Base-by-base conservation (phyloP, 169 alveolate genomes). In the Cryptosporidium muris region DNA sequence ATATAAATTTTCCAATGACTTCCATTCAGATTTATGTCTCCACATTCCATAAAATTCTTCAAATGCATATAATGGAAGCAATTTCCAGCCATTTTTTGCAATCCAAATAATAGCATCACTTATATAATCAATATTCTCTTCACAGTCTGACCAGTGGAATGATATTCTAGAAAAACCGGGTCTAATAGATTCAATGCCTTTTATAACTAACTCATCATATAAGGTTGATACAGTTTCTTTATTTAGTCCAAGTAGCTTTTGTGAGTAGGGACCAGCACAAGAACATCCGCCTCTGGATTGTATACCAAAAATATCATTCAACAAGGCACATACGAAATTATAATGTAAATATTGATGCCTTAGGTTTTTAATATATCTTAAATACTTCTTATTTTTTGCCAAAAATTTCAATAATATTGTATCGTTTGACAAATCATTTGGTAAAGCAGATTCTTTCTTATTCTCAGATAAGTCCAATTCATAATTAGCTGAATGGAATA, bases 221-320 rank as follows among this genome's bases (percentile, higher is more conserved):
- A 91, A 67, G 66, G 91, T 91, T 81, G 90, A 82, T 45, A 92
- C 80, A 37, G 88, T 88, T n/a, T 81, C 88, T 16, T 89, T 80
- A 60, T 90, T 90, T 51, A 93, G 90, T 36, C 97, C 97, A 42
- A 96, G 81, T 38, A 95, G 88, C 52, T 65, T 68, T 53, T 94
- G 95, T 1, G 96, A 96, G 89, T 94, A 95, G 4, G 96, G 95
- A 1, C 97, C 95, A n/a, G 99, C 98, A 88, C 99, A 96, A 6
- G 95, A 91, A 81, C 99, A 96, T 1, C 99, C 99, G 25, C 96
- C 95, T 81, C 98, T 88, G 7, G 93, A 88, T 81, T 97, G 95
- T 36, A 97, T 91, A 0, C 99, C 99, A 64, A 96, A 97, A 36
- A 97, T 66, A 81, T 97, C 99, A 82, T 95, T 95, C 80, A 95